Percentiles rank a stretch among this genome's conserved stretches.
phyloP scores from a whole-genome alignment of 2,329 filamentous ascomycete genomes.

The Aspergillus clavatus region DNA sequence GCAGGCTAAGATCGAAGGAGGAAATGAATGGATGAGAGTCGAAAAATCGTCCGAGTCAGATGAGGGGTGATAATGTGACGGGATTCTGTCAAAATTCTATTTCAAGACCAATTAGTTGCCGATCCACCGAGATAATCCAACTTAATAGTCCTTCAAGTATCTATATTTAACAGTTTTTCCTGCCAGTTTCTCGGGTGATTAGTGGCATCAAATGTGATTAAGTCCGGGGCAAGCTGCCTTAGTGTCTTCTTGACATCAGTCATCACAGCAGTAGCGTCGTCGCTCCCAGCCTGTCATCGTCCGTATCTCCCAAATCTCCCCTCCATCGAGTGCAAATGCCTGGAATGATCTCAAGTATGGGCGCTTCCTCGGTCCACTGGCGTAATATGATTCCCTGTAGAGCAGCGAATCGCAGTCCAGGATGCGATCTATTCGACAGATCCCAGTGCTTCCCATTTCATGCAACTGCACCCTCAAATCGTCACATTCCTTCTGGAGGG shows the following conservation, averaged over 20 bases:
- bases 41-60: background rate
- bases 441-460: slow-evolving; percentile 7
- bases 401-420: slow-evolving; percentile 8
- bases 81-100: slow-evolving; percentile 4
- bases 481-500: slow-evolving; percentile 14
- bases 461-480: slow-evolving; percentile 16
- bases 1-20: too few species aligned
- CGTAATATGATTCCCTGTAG: slow-evolving; percentile 5
- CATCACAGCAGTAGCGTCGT: slow-evolving; percentile 16
- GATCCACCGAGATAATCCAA: background rate
- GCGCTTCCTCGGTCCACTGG: slow-evolving; percentile 13
- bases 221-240: slow-evolving; percentile 10
- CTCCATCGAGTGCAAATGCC: slow-evolving; percentile 5
- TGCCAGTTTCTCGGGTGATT: background rate
- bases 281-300: slow-evolving; percentile 8
- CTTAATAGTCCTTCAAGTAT: slow-evolving; percentile 3
- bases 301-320: background rate
- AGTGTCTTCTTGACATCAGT: slow-evolving; percentile 9
- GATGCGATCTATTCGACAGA: slow-evolving; percentile 8
- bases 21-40: background rate
- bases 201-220: slow-evolving; percentile 10
- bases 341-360: background rate
- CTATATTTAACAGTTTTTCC: slow-evolving; percentile 7
- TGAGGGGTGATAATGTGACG: background rate
- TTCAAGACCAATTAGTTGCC: slow-evolving; percentile 6